Base-by-base conservation (phyloP, 2,329 filamentous ascomycete species). In the Bisporella sp. region DNA sequence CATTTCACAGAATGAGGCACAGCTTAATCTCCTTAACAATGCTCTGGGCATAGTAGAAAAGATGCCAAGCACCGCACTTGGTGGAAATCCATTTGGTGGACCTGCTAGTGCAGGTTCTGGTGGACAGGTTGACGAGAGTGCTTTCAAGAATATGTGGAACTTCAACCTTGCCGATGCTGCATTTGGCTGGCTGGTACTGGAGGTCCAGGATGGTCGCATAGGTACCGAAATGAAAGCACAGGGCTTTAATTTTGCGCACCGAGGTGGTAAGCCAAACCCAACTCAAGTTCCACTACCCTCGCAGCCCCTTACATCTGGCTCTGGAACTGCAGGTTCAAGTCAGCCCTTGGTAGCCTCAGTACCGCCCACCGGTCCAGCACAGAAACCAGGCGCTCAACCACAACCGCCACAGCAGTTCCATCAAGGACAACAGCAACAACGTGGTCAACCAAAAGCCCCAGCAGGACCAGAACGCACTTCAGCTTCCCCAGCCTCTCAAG, bases 101-200 rank as follows among this genome's bases (percentile, higher is more conserved):
- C 88, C 89, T 31, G 83, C 77, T 40, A 73, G 72, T 59, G 74
- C 82, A 46, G 73, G 78, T 48, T 79, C 81, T 51, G 84, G 89
- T 46, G 93, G 93, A 32, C 88, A 95, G 64, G 90, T 99, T 13
- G 93, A 99, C 57, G 93, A 99, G 74, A 96, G 91, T 63, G 93
- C 93, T 1, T 99, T 99, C 79, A 99, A 99, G 76, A 99, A 99
- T 68, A 97, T 97, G 93, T 99, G 93, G 93, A 99, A 99, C 71
- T 99, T 99, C 73, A 97, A 97, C 69, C 72, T 99, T 58, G 93
- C 93, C 31, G 93, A 99, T 73, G 93, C 93, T 49, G 92, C 93
- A 21, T 99, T 97, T 67, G 93, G 93, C 54, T 99, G 90, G 77
- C 77, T 99, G 47, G 90, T 97, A 12, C 73, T 99, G 51, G 93